These are phyloP conservation scores for Tripterygium wilfordii DNA, from an alignment of 177 flowering plant species.

Conservation along the genomic window DNA sequence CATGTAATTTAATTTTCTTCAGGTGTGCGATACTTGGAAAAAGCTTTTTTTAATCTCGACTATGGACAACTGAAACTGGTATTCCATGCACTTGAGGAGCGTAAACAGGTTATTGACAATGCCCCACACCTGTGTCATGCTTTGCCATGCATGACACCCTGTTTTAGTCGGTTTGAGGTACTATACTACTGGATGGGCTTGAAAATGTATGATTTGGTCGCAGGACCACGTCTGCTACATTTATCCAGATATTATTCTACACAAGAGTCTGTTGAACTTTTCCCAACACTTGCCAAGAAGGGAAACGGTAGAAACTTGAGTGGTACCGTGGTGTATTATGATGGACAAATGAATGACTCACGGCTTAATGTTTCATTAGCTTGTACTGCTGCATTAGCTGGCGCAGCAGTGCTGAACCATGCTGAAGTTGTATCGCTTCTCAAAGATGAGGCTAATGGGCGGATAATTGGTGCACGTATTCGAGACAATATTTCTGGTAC, in stretches of 20 bases:
- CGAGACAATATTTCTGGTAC: conserved; percentile 80
- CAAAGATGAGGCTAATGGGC: conserved; percentile 59
- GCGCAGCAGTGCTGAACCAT: conserved; percentile 94
- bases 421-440: conserved; percentile 87
- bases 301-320: conserved; percentile 61
- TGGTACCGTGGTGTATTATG: conserved; percentile 98
- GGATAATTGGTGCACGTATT: conserved; percentile 80
- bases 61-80: conserved; percentile 96
- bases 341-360: conserved; percentile 99
- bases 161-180: conserved; percentile 96
- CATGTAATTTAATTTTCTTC: too few relatives aligned
- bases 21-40: conserved; percentile 99
- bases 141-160: conserved; percentile 98
- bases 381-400: conserved; percentile 94
- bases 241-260: conserved; percentile 92
- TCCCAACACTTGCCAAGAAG: conserved; percentile 89
- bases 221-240: conserved; percentile 74
- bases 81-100: conserved; percentile 98
- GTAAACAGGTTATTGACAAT: conserved; percentile 91
- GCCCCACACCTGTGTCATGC: conserved; percentile 97
- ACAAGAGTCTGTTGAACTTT: conserved; percentile 82
- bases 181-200: conserved; percentile 92
- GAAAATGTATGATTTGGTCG: conserved; percentile 95
- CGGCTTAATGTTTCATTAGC: conserved; percentile 91
- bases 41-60: conserved; percentile 91